Evolutionary conservation across 495 filamentous ascomycete genomes (phyloP).

Genomic region (Aspergillus asperescens): DNA sequence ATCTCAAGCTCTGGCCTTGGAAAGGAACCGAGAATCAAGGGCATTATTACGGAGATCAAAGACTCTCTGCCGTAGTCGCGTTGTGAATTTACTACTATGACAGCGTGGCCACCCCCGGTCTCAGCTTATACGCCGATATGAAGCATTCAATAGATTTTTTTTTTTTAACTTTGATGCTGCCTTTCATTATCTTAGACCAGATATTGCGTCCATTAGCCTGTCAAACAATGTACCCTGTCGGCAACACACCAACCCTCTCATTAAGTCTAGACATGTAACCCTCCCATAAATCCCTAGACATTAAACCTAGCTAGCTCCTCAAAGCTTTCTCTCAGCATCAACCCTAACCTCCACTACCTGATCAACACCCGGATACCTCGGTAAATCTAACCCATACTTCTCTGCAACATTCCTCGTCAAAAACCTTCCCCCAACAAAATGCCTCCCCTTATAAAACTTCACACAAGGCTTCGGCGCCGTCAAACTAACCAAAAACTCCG

Average conservation of each 20-base stretch:
- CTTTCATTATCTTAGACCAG: no score
- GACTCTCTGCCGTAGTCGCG: conserved; percentile 22
- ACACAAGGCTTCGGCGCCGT: conserved; percentile 95
- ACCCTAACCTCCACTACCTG: conserved; percentile 75
- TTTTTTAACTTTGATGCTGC: not conserved
- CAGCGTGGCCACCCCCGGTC: not conserved
- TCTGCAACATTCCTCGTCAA: conserved; percentile 70
- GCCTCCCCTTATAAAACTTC: conserved; percentile 72
- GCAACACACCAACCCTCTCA: no score
- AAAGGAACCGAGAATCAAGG: conserved; percentile 47
- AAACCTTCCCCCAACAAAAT: conserved; percentile 90
- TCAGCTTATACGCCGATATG: not conserved
- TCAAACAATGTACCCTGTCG: not conserved
- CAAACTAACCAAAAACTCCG: conserved; percentile 73
- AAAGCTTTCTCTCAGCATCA: conserved; percentile 54
- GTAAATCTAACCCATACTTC: conserved; percentile 82
- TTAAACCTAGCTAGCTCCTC: no score
- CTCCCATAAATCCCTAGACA: not conserved
- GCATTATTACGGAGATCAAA: conserved; percentile 44
- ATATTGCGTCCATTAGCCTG: not conserved
- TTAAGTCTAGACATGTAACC: not conserved
- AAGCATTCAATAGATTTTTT: not conserved
- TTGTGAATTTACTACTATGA: not conserved
- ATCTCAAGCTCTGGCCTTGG: conserved; percentile 33
- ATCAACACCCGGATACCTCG: conserved; percentile 80